phyloP scores from a whole-genome alignment of 169 alveolate genomes.

The Blepharisma undulans region DNA sequence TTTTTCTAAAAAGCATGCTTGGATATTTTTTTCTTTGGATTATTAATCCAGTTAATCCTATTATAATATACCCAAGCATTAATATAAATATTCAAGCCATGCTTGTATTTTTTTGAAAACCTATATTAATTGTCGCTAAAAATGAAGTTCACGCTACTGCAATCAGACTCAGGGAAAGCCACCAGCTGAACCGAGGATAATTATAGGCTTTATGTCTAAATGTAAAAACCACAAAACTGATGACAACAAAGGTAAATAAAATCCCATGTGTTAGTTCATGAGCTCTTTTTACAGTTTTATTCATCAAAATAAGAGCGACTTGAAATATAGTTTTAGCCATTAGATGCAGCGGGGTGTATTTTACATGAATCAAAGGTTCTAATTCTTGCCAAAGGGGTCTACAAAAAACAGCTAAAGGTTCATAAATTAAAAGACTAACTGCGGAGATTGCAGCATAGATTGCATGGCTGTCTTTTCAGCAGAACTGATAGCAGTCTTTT shows the following conservation, averaged over 20 bases:
- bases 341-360: slow-evolving; percentile 9
- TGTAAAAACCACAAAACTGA: background rate
- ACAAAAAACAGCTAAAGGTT: slow-evolving; percentile 35
- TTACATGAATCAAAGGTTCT: slow-evolving; percentile 13
- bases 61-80: background rate
- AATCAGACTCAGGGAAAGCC: background rate
- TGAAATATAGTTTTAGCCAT: slow-evolving; percentile 25
- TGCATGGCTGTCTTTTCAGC: slow-evolving; percentile 28
- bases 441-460: background rate
- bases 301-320: background rate
- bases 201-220: background rate
- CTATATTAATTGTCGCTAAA: background rate
- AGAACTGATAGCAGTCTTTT: slow-evolving; percentile 27
- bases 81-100: background rate
- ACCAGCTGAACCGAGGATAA: background rate
- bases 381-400: slow-evolving; percentile 36
- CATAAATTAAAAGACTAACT: background rate
- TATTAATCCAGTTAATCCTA: background rate
- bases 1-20: background rate
- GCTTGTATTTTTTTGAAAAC: background rate
- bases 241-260: background rate
- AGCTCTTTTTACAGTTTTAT: background rate
- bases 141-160: background rate
- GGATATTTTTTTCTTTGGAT: background rate
- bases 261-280: background rate